phyloP scores from a whole-genome alignment of 371 early-diverging fungal genomes.

The Sporodiniella umbellata region DNA sequence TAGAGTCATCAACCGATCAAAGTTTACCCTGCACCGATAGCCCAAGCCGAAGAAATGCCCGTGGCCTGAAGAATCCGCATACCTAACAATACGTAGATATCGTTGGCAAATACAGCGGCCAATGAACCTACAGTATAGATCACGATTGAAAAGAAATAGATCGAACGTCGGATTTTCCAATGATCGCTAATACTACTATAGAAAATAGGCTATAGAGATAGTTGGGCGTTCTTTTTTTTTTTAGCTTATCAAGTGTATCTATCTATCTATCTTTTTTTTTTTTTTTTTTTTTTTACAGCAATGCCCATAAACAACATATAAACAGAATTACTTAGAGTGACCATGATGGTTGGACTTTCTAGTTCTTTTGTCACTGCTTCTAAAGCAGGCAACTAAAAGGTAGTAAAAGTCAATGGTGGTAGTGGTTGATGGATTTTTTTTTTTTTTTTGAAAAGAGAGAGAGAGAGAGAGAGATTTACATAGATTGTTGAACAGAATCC shows the following conservation, averaged over 20 bases:
- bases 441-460: not conserved
- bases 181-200: slow-evolving; percentile 73
- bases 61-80: slow-evolving; percentile 73
- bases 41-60: slow-evolving; percentile 74
- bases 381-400: slow-evolving; percentile 48
- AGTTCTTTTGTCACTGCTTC: slow-evolving; percentile 32
- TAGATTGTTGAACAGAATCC: slow-evolving; percentile 51
- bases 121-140: slow-evolving; percentile 66
- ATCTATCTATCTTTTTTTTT: too few relatives aligned
- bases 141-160: slow-evolving; percentile 60
- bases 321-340: slow-evolving; percentile 57
- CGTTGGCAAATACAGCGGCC: slow-evolving; percentile 61
- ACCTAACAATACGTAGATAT: slow-evolving; percentile 55
- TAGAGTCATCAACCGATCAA: not conserved
- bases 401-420: not conserved
- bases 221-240: not conserved
- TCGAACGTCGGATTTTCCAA: slow-evolving; percentile 61
- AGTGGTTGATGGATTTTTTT: too few relatives aligned
- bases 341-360: slow-evolving; percentile 41
- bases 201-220: slow-evolving; percentile 46
- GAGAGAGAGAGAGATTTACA: slow-evolving; percentile 13
- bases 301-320: slow-evolving; percentile 66
- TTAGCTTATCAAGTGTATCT: too few relatives aligned
- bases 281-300: slow-evolving; percentile 26
- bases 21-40: slow-evolving; percentile 67